A percentile compares a stretch with the other conserved stretches of the same genome.
phyloP scores from a whole-genome alignment of 176 grass and related monocot genomes.

The Poa pratensis region DNA sequence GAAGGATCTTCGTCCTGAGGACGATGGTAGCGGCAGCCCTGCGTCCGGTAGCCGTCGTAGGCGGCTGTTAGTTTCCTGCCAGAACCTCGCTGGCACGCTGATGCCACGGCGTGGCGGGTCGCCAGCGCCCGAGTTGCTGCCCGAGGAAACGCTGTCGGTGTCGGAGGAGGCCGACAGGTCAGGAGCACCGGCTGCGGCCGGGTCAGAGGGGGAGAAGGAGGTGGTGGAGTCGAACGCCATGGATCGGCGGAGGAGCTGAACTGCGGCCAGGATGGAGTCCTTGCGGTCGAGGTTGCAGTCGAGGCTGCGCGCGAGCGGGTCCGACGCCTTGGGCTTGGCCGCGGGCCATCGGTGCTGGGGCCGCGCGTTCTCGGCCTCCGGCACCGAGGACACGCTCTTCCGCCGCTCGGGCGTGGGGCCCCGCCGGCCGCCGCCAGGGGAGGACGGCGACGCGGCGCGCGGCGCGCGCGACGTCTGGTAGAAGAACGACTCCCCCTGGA shows the following conservation, averaged over 20 bases:
- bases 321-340: slow-evolving; percentile 60
- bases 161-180: slow-evolving; percentile 87
- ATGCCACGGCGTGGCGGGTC: slow-evolving; percentile 73
- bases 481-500: slow-evolving; percentile 97
- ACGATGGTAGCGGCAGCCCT: slow-evolving; percentile 45
- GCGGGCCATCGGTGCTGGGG: slow-evolving; percentile 71
- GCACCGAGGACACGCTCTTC: slow-evolving; percentile 57
- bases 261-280: slow-evolving; percentile 84
- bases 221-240: slow-evolving; percentile 75
- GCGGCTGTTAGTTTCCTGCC: slow-evolving; percentile 89
- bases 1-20: slow-evolving; percentile 58
- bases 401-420: slow-evolving; percentile 78
- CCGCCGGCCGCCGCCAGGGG: slow-evolving; percentile 44
- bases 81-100: slow-evolving; percentile 90
- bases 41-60: slow-evolving; percentile 74
- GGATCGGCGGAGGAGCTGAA: slow-evolving; percentile 75
- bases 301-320: slow-evolving; percentile 81
- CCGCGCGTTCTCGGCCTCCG: slow-evolving; percentile 70
- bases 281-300: slow-evolving; percentile 82
- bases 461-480: slow-evolving; percentile 76
- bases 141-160: slow-evolving; percentile 89
- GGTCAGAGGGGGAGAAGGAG: slow-evolving; percentile 46
- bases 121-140: slow-evolving; percentile 79
- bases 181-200: slow-evolving; percentile 49
- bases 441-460: slow-evolving; percentile 48